Evolutionary conservation across 345 rosid species (phyloP).

Genomic region (Gynandropsis gynandra): DNA sequence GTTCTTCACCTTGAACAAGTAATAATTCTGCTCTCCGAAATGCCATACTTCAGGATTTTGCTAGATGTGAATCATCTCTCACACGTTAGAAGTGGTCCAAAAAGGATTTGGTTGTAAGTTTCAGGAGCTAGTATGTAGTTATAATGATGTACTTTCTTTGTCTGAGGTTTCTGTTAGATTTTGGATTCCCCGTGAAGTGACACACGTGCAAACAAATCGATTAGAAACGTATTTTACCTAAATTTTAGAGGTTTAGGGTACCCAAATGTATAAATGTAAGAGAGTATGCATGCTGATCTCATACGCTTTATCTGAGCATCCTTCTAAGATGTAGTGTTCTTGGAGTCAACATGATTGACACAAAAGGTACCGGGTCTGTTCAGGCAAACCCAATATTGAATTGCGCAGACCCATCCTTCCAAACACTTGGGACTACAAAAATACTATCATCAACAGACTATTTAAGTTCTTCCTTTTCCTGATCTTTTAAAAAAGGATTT

Average conservation of each 20-base stretch:
- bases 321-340: neutral
- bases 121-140: no score
- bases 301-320: neutral
- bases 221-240: no score
- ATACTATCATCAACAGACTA: slow-evolving; percentile 6
- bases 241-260: neutral
- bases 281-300: no score
- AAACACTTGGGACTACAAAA: no score
- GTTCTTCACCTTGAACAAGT: neutral
- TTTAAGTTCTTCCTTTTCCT: neutral
- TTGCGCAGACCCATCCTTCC: no score
- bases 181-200: no score
- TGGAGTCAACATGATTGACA: no score
- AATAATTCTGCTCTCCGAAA: neutral
- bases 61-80: neutral
- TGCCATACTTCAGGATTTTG: neutral
- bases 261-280: no score
- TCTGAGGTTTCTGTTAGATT: no score
- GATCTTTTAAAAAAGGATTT: neutral
- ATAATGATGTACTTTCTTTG: no score
- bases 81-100: neutral
- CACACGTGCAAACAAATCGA: no score
- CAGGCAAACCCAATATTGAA: neutral
- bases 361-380: no score
- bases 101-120: neutral